phyloP scores from a whole-genome alignment of 805 yeast genomes.

The Saccharomycopsis babjevae region DNA sequence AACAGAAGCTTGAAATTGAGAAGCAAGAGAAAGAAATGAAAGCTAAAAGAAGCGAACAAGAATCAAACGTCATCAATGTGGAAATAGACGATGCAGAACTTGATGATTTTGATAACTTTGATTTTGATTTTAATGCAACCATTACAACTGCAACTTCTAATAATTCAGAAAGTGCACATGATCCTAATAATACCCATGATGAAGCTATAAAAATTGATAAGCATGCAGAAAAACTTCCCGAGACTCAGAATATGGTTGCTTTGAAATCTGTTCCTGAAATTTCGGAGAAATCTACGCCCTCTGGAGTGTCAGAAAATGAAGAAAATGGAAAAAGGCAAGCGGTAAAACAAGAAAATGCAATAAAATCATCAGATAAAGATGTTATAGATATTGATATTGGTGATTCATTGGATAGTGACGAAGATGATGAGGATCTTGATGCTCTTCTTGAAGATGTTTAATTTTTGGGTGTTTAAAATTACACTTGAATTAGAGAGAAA shows the following conservation, averaged over 20 bases:
- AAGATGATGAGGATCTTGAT: slow-evolving; percentile 9
- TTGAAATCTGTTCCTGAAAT: background rate
- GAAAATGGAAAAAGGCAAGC: background rate
- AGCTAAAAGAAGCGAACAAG: background rate
- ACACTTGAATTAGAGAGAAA: too few species aligned
- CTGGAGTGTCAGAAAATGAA: background rate
- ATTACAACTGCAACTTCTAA: background rate
- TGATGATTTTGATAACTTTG: slow-evolving; percentile 13
- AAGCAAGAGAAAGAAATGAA: slow-evolving; percentile 1
- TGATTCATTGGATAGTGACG: background rate
- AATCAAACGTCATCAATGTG: background rate
- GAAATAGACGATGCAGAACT: slow-evolving; percentile 12
- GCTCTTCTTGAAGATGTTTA: slow-evolving; percentile 12
- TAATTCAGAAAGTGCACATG: background rate
- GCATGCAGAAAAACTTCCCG: background rate
- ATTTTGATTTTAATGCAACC: slow-evolving; percentile 16
- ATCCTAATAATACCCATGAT: background rate
- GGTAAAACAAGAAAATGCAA: background rate
- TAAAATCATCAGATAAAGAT: background rate
- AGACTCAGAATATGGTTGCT: background rate
- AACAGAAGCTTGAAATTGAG: background rate
- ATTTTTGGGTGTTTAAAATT: too few species aligned
- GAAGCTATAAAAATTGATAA: background rate
- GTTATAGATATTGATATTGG: slow-evolving; percentile 1
- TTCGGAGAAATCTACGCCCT: background rate